phyloP scores from a whole-genome alignment of 495 filamentous ascomycete species.

The Hypoxylon lienhwacheense region DNA sequence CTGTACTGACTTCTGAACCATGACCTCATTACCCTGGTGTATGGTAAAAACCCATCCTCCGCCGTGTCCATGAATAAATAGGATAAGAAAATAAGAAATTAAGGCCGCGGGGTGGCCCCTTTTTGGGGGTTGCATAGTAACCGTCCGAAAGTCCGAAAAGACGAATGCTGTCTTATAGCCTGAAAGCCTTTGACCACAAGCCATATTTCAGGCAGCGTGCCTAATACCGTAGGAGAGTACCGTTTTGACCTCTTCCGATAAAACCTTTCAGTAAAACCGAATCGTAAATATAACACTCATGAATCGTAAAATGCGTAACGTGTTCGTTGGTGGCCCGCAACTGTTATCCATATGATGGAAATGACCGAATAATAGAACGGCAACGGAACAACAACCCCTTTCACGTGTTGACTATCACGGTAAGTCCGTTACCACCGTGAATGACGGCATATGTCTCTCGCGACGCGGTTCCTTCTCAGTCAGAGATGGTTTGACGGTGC shows the following conservation, averaged over 20 bases:
- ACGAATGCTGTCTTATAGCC: constrained; percentile 29
- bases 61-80: not conserved
- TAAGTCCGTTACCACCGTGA: constrained; percentile 21
- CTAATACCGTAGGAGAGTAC: constrained; percentile 34
- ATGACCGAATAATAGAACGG: constrained; percentile 21
- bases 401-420: constrained; percentile 9
- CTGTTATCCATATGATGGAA: constrained; percentile 20
- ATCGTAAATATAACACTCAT: constrained; percentile 28
- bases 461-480: constrained; percentile 29
- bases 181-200: constrained; percentile 29
- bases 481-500: constrained; percentile 12
- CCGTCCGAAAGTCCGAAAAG: constrained; percentile 25
- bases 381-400: constrained; percentile 9
- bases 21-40: constrained; percentile 21
- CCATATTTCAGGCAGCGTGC: constrained; percentile 31
- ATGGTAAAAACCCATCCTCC: constrained; percentile 5
- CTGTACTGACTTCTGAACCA: constrained; percentile 14
- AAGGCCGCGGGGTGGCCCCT: constrained; percentile 17
- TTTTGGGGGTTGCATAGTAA: constrained; percentile 29
- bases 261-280: constrained; percentile 21
- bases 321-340: constrained; percentile 12
- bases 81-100: too few relatives aligned
- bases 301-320: constrained; percentile 35
- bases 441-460: constrained; percentile 20
- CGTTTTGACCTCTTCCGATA: constrained; percentile 38